phyloP scores from a whole-genome alignment of 2,329 filamentous ascomycete genomes.

The Fusarium poae region DNA sequence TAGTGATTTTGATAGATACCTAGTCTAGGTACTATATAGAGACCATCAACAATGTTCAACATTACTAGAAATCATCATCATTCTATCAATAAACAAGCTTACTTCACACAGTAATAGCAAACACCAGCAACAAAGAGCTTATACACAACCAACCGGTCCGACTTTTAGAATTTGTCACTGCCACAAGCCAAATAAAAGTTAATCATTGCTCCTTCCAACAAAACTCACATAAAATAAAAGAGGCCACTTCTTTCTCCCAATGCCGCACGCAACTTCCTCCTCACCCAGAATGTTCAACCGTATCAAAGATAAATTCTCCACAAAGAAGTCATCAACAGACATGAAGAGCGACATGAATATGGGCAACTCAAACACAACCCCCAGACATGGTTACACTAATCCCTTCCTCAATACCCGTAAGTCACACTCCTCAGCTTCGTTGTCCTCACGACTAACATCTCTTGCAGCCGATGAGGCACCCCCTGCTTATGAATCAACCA shows the following conservation, averaged over 20 bases:
- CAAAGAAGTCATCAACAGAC: conserved; percentile 32
- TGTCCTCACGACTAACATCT: not conserved
- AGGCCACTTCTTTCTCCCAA: not conserved
- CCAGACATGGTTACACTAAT: not conserved
- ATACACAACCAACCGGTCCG: conserved; percentile 2
- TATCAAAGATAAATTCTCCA: conserved; percentile 54
- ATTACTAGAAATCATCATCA: not conserved
- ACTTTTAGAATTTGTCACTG: conserved; percentile 1
- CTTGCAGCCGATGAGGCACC: conserved; percentile 50
- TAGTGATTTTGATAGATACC: not conserved
- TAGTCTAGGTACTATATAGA: too few relatives aligned
- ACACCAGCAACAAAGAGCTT: conserved; percentile 4
- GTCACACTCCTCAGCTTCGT: not conserved
- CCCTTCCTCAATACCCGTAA: conserved; percentile 22
- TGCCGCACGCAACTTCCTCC: conserved; percentile 28
- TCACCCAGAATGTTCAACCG: conserved; percentile 39
- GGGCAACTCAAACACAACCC: conserved; percentile 17
- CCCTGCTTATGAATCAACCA: conserved; percentile 52
- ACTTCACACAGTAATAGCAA: not conserved
- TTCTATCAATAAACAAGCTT: not conserved
- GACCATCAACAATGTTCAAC: not conserved
- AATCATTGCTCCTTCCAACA: not conserved
- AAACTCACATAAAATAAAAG: conserved; percentile 5
- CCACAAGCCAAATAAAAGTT: not conserved
- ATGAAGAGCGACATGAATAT: conserved; percentile 1